These are phyloP conservation scores for Bonia amplexicaulis DNA, from an alignment of 176 grass and related monocot genomes.

Conservation along the genomic window DNA sequence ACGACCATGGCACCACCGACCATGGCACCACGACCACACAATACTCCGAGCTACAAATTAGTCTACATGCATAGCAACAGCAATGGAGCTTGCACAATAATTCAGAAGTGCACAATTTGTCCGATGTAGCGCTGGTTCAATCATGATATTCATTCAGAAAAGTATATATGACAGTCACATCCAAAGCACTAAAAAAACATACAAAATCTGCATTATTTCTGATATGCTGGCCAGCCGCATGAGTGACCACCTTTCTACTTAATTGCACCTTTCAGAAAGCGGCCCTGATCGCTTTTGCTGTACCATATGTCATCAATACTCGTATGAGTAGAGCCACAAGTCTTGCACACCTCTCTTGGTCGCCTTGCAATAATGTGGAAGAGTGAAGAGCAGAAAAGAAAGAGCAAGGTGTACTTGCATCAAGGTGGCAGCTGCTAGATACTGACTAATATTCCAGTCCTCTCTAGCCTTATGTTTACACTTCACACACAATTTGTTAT, in stretches of 20 bases:
- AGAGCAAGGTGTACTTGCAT: conserved; percentile 2
- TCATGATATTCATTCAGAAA: conserved; percentile 22
- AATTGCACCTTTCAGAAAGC: conserved; percentile 31
- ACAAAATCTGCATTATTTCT: conserved; percentile 13
- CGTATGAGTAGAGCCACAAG: conserved; percentile 19
- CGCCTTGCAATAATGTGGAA: conserved; percentile 13
- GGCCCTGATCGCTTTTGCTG: neutral
- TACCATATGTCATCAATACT: conserved; percentile 15
- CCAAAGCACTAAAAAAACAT: neutral
- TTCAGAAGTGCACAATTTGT: conserved; percentile 9
- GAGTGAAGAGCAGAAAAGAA: conserved; percentile 19
- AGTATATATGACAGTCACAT: neutral
- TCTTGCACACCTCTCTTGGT: conserved; percentile 2
- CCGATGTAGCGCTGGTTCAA: neutral
- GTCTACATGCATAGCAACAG: neutral
- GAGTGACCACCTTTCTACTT: conserved; percentile 26
- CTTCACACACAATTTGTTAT: neutral
- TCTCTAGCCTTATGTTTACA: neutral
- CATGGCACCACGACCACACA: no score
- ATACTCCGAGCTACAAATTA: no score
- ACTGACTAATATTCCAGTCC: neutral
- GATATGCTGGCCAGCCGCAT: conserved; percentile 26
- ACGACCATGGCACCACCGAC: no score
- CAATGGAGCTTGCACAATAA: conserved; percentile 6
- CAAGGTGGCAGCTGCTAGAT: neutral